These are phyloP conservation scores for Scutellaria baicalensis DNA, from an alignment of 257 asterid species.

Conservation along the genomic window DNA sequence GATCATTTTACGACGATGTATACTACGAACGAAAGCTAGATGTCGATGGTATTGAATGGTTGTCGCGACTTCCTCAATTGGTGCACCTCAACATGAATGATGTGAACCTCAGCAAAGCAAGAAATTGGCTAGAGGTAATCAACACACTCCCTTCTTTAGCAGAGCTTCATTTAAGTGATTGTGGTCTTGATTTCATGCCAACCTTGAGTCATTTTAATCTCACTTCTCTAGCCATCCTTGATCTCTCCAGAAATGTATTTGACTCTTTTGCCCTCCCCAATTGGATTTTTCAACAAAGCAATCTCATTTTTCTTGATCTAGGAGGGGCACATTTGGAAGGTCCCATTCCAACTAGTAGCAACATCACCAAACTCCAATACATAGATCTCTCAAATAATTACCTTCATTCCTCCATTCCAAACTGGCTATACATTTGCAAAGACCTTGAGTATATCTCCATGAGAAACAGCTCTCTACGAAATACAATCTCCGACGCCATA, in stretches of 20 bases:
- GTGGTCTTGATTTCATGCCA: not conserved
- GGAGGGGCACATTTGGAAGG: not conserved
- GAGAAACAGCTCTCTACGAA: not conserved
- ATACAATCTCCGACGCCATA: slow-evolving; percentile 17
- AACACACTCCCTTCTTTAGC: slow-evolving; percentile 14
- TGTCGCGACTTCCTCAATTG: slow-evolving; percentile 11
- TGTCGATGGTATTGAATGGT: slow-evolving; percentile 13
- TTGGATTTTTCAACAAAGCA: slow-evolving; percentile 24
- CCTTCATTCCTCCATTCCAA: slow-evolving; percentile 24
- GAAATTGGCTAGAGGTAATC: slow-evolving; percentile 12
- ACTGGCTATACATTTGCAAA: slow-evolving; percentile 28
- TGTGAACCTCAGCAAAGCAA: slow-evolving; percentile 12
- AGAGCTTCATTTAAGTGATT: not conserved
- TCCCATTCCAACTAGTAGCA: slow-evolving; percentile 10
- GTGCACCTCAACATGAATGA: slow-evolving; percentile 4
- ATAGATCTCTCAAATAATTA: slow-evolving; percentile 3
- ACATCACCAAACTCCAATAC: slow-evolving; percentile 16
- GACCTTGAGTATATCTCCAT: slow-evolving; percentile 7
- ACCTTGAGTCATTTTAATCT: too few relatives aligned
- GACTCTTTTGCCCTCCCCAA: not conserved
- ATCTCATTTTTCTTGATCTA: slow-evolving; percentile 21
- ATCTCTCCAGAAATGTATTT: not conserved
- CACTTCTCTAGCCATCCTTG: slow-evolving; percentile 8
- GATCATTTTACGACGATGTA: too few relatives aligned
- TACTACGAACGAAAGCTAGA: too few relatives aligned